Evolutionary conservation across 2,329 filamentous ascomycete genomes (phyloP).

Genomic region (Rhynchosporium secalis): DNA sequence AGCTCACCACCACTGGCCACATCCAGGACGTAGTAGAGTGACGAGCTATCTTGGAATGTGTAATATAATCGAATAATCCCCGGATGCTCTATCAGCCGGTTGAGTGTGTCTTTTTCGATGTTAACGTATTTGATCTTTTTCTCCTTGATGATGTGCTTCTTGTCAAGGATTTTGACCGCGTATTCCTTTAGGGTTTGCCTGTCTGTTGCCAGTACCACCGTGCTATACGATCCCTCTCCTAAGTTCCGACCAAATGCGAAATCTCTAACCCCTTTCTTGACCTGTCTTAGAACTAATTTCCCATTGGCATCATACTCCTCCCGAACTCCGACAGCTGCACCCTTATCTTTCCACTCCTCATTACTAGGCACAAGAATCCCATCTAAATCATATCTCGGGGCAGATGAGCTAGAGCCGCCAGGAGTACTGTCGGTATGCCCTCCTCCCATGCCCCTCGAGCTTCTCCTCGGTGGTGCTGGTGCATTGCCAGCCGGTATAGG

Average conservation of each 20-base stretch:
- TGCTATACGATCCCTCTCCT: conserved; percentile 97
- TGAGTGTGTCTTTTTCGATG: conserved; percentile 97
- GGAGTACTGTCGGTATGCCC: conserved; percentile 46
- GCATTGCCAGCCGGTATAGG: conserved; percentile 54
- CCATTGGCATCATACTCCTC: conserved; percentile 85
- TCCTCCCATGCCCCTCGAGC: conserved; percentile 69
- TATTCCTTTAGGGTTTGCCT: conserved; percentile 94
- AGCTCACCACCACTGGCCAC: conserved; percentile 90
- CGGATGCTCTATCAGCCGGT: conserved; percentile 92
- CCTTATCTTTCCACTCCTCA: conserved; percentile 94
- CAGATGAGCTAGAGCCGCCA: conserved; percentile 36
- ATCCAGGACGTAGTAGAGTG: conserved; percentile 94
- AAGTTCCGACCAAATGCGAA: conserved; percentile 90
- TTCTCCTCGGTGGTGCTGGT: conserved; percentile 71
- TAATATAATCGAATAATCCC: conserved; percentile 97
- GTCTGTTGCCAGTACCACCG: conserved; percentile 89
- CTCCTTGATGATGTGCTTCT: conserved; percentile 98
- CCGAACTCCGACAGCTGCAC: conserved; percentile 80
- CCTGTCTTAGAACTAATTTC: conserved; percentile 74
- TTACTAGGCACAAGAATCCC: conserved; percentile 60
- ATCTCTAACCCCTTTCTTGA: conserved; percentile 97
- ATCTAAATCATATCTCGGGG: conserved; percentile 54
- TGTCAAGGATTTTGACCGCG: conserved; percentile 96
- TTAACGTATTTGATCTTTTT: conserved; percentile 99
- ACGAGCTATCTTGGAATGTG: conserved; percentile 96